A percentile compares a stretch with the other conserved stretches of the same genome.
Conservation (phyloP, 2,329 filamentous ascomycete species). For the Gyromitra esculenta region DNA sequence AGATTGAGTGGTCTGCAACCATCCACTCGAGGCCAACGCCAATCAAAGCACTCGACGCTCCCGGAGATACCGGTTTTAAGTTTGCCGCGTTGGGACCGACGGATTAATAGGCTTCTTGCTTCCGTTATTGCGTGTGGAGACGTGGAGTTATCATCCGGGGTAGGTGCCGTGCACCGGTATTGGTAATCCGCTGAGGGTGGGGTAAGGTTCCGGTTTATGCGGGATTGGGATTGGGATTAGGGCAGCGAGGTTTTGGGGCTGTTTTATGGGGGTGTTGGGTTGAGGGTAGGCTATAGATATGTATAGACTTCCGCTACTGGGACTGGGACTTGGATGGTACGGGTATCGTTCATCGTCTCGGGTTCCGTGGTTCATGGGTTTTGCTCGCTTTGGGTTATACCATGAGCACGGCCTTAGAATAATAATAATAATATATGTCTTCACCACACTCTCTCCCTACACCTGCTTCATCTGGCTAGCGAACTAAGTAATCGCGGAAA, state of each 20-base stretch:
- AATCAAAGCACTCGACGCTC: background rate
- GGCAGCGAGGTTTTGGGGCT: background rate
- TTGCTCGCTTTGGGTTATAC: background rate
- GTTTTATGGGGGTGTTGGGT: no score
- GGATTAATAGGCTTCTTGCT: background rate
- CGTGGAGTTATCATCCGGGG: background rate
- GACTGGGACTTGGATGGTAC: no score
- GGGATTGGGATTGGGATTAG: background rate
- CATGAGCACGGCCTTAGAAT: no score
- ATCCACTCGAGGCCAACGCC: background rate
- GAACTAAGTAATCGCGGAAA: background rate
- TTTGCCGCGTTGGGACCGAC: background rate
- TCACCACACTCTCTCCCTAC: background rate
- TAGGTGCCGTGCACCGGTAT: background rate
- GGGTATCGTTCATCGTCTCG: background rate
- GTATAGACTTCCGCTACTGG: no score
- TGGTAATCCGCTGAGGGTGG: background rate
- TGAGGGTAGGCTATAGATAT: no score
- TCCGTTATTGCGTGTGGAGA: conserved; percentile 7
- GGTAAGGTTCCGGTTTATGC: background rate
- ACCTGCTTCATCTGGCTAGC: background rate
- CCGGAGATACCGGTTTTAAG: background rate
- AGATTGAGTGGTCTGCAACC: background rate
- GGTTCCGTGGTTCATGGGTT: background rate
- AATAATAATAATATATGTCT: no score